Evolutionary conservation across 2,329 filamentous ascomycete genomes (phyloP), one percentile per base, ranked within the genome.

Genomic region (Tolypocladium ovalisporum): DNA sequence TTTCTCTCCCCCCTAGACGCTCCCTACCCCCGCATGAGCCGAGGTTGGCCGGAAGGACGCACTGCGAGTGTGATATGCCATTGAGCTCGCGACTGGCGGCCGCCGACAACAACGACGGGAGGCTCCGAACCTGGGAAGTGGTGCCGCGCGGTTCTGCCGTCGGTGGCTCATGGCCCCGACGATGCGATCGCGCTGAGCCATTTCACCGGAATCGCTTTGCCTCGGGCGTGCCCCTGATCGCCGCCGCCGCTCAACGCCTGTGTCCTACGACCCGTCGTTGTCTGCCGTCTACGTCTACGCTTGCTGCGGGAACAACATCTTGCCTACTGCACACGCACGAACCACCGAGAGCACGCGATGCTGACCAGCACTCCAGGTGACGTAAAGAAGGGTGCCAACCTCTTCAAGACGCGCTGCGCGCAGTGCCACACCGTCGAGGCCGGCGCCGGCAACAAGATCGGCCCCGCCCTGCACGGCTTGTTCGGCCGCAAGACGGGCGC

Each of bases 331-430:
- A 15, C 10, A 35, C 29, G 22, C 10, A 35, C 29, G 22, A 1
- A 19, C 19, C 6, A 35, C 27, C 47, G 17, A 34, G 29, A 22
- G 27, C 12, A 17, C 8, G 29, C 47, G 3, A 34, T 22, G 47
- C 35, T n/a, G 54, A 56, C 47, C 13, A 12, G 17, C 6, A 29
- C 56, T 61, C 37, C 55, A 96, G 92, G 91, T 83, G 91, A 97
- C 78, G 71, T 81, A 72, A 91, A 92, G 83, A 97, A 97, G 88
- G 93, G 93, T 84, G 93, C 91, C 78, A 89, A 87, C 83, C 90
- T 97, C 75, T 97, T 97, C 90, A 96, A 97, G 86, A 97, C 92
- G 67, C 88, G 94, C 76, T 99, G 94, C 82, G 89, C 90, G 66
- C 91, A 97, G 82, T 99, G 94, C 89, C 94, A 99, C 84, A 97